A percentile compares a stretch with the other conserved stretches of the same genome.
Conservation (phyloP, 257 asterid species). For the Perilla frutescens region DNA sequence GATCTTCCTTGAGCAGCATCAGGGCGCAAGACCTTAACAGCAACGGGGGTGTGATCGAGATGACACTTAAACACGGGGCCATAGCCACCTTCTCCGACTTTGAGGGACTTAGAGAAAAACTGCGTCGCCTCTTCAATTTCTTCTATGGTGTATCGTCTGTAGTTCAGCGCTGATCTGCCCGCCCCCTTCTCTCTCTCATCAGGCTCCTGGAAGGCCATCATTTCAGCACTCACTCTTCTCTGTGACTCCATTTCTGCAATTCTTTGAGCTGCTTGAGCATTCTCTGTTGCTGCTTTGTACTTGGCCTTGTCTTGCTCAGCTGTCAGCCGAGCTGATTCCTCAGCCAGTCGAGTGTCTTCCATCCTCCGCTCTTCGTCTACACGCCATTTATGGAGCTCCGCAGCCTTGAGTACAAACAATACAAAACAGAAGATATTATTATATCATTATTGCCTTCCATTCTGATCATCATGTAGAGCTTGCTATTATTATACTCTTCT, state of each 20-base stretch:
- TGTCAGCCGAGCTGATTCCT: conserved; percentile 46
- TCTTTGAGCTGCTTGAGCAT: conserved; percentile 54
- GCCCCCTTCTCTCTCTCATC: conserved; percentile 36
- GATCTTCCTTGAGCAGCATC: conserved; percentile 91
- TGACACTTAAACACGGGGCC: conserved; percentile 87
- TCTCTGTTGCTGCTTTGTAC: conserved; percentile 44
- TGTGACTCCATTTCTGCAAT: conserved; percentile 51
- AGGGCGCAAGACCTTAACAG: conserved; percentile 83
- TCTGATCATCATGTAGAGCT: no score
- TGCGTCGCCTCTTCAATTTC: conserved; percentile 89
- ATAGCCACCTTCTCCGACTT: conserved; percentile 95
- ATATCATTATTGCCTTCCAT: no score
- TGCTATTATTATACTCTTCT: no score
- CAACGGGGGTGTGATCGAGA: conserved; percentile 85
- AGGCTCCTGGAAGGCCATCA: conserved; percentile 43
- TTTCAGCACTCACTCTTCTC: conserved; percentile 50
- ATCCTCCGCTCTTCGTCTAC: conserved; percentile 74
- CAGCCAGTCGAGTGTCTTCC: conserved; percentile 55
- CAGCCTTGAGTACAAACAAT: conserved; percentile 43
- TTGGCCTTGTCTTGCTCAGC: conserved; percentile 49
- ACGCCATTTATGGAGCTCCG: conserved; percentile 77
- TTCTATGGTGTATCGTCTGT: conserved; percentile 70
- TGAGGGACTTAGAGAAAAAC: conserved; percentile 50
- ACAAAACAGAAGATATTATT: no score
- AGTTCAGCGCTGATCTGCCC: conserved; percentile 40